phyloP scores from a whole-genome alignment of 73 alveolate species.

The Blepharisma japonicum region DNA sequence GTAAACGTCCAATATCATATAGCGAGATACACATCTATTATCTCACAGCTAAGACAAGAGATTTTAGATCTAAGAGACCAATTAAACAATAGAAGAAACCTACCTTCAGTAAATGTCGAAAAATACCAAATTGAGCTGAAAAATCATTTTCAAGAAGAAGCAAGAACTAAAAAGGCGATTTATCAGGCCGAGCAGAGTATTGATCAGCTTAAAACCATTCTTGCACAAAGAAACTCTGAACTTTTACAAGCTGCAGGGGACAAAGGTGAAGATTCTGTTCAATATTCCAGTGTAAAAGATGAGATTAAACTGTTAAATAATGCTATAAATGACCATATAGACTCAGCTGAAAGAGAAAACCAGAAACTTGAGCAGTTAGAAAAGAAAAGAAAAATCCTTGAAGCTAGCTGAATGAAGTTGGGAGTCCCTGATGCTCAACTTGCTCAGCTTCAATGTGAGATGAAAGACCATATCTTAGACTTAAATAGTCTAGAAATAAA shows the following conservation, averaged over 20 bases:
- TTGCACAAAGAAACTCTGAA: background rate
- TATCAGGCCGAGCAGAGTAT: conserved; percentile 1
- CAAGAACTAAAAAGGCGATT: background rate
- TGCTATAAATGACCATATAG: background rate
- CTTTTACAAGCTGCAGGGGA: background rate
- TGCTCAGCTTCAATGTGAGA: background rate
- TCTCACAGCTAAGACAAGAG: conserved; percentile 67
- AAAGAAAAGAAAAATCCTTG: background rate
- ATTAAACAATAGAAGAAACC: conserved; percentile 19
- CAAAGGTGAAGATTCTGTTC: background rate
- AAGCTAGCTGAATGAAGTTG: background rate
- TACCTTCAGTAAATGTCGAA: background rate
- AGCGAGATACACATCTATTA: conserved; percentile 87
- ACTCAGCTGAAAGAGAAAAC: background rate
- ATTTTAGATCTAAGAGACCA: conserved; percentile 54
- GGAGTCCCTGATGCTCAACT: conserved; percentile 3
- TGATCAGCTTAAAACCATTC: background rate
- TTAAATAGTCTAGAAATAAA: background rate
- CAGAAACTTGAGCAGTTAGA: background rate
- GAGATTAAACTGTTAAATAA: background rate
- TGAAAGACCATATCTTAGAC: background rate
- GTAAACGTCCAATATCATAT: conserved; percentile 96
- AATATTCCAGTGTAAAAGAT: background rate
- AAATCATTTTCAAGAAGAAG: conserved; percentile 22
- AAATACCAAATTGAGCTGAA: background rate